Evolutionary conservation across 768 basidiomycete genomes (phyloP), one percentile per base, ranked within the genome.

Genomic region (Trametes gibbosa): DNA sequence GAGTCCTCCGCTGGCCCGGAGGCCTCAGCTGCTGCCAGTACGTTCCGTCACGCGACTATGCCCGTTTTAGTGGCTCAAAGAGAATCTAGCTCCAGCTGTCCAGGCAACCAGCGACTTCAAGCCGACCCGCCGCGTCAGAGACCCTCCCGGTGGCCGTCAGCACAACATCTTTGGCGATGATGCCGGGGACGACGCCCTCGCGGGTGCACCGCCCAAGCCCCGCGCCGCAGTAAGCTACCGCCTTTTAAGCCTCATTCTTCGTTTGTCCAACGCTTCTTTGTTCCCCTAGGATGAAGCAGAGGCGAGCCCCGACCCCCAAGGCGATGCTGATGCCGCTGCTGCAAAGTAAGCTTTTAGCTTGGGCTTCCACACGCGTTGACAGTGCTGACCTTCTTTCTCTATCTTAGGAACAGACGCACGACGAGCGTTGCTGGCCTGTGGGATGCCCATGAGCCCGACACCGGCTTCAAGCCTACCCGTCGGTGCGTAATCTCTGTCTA

Each of bases 391-490:
- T 53, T 10, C 52, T 40, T 21, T 21, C 48, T 39, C 79, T 61
- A 77, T 76, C 35, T 77, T 79, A 23, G 77, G 80, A 54, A 75
- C 76, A 51, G 72, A 64, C 41, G 78, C 79, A 29, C 81, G 79
- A 48, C 76, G 74, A 64, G 77, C 69, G 50, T 70, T 80, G 37
- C 61, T 17, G 49, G 63, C 70, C 32, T 78, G 69, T 66, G 59
- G 53, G 78, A 78, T 8, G 71, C 76, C 29, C 64, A 71, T 1
- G 61, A 63, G 14, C 34, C 64, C 19, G 75, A 79, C 24, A 76
- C 78, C 56, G 46, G 29, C 2, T 90, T 87, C 69, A 82, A 84
- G 64, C 89, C 89, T 5, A 87, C 87, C 17, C 84, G 89, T 65
- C 80, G 83, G 88, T 85, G 71, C 23, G 75, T 69, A 1, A 21